Evolutionary conservation across 202 grass and related monocot genomes (phyloP).

Genomic region (Dendrocalamus latiflorus): DNA sequence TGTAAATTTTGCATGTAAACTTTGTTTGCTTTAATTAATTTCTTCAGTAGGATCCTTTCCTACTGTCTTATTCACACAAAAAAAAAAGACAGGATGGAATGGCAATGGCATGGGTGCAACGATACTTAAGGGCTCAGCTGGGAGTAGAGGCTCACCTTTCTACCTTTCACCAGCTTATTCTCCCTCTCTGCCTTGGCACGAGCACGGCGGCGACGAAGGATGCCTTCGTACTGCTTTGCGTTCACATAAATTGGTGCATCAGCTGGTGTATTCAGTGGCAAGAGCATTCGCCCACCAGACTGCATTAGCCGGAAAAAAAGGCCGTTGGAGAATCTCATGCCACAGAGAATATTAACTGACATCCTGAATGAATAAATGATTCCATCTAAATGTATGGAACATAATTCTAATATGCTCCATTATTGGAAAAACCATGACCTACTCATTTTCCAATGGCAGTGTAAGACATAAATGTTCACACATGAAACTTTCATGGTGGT

Average conservation of each 20-base stretch:
- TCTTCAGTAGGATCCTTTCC: too few relatives aligned
- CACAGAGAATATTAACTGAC: background rate
- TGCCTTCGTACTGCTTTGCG: slow-evolving; percentile 88
- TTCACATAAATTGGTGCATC: slow-evolving; percentile 88
- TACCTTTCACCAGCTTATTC: slow-evolving; percentile 48
- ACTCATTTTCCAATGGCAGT: background rate
- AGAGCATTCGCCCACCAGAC: slow-evolving; percentile 61
- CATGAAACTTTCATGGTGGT: background rate
- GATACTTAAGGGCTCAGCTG: background rate
- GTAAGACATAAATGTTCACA: background rate
- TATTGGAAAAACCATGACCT: background rate
- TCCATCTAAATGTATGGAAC: background rate
- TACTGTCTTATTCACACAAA: too few relatives aligned
- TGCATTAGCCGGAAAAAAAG: slow-evolving; percentile 2
- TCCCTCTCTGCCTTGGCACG: slow-evolving; percentile 69
- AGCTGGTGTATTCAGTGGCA: slow-evolving; percentile 57
- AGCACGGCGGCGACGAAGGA: slow-evolving; percentile 84
- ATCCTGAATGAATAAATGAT: background rate
- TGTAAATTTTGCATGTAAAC: too few relatives aligned
- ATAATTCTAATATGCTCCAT: background rate
- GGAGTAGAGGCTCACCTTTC: slow-evolving; percentile 54
- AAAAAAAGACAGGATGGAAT: too few relatives aligned
- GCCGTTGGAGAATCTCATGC: background rate
- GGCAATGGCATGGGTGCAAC: background rate
- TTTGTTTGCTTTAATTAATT: too few relatives aligned